Conservation (phyloP, 441 rosid species). For the Pelargonium fulgidum region DNA sequence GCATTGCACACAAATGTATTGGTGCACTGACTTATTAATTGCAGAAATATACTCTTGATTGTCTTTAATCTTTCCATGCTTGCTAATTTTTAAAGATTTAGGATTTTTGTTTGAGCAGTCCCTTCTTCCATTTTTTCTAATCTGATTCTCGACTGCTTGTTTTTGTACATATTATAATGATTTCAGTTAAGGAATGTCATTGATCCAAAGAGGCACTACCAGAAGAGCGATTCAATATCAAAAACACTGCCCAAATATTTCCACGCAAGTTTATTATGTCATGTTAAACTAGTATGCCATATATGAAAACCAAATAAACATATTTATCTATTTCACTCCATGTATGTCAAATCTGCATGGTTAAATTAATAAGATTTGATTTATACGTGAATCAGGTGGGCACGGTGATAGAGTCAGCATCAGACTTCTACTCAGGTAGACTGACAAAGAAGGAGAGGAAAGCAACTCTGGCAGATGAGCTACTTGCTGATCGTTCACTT, state of each 20-base stretch:
- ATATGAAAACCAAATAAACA: constrained; percentile 10
- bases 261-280: constrained; percentile 46
- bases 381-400: constrained; percentile 49
- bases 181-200: constrained; percentile 64
- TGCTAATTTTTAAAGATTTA: background rate
- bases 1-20: background rate
- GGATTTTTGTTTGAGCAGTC: background rate
- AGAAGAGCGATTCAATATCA: constrained; percentile 51
- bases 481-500: constrained; percentile 48
- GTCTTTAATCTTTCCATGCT: background rate
- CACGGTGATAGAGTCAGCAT: constrained; percentile 61
- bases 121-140: background rate
- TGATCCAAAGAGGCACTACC: constrained; percentile 83
- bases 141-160: constrained; percentile 1
- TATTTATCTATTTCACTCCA: background rate
- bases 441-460: constrained; percentile 79
- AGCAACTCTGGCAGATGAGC: constrained; percentile 67
- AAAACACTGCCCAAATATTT: constrained; percentile 66
- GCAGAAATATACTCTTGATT: background rate
- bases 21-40: background rate
- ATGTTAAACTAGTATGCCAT: constrained; percentile 2
- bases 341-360: background rate
- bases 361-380: background rate
- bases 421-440: constrained; percentile 57
- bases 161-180: constrained; percentile 1